A percentile compares a stretch with the other conserved stretches of the same genome.
These are phyloP conservation scores for Telopea speciosissima DNA, from an alignment of 177 flowering plant genomes.

Conservation along the genomic window DNA sequence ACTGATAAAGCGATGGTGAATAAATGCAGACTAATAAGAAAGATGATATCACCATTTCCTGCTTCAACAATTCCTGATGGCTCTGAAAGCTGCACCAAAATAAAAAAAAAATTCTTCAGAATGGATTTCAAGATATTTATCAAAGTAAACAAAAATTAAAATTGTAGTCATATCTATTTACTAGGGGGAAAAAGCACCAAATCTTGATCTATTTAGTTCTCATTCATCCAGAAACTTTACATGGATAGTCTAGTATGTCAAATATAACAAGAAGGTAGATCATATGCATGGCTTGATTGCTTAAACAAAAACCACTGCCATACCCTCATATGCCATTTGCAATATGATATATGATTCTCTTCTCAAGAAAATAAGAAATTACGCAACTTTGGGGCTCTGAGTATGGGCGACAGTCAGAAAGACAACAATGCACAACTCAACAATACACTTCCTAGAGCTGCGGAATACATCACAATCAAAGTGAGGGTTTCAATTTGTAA, in stretches of 20 bases:
- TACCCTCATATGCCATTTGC: not conserved
- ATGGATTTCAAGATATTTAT: not conserved
- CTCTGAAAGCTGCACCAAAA: constrained; percentile 78
- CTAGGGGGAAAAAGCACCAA: not conserved
- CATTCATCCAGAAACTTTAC: not conserved
- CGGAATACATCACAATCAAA: not conserved
- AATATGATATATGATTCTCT: not conserved
- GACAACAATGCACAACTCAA: not conserved
- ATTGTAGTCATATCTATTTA: not conserved
- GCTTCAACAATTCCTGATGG: constrained; percentile 78
- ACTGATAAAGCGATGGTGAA: not conserved
- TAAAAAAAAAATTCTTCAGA: constrained; percentile 11
- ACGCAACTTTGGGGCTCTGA: not conserved
- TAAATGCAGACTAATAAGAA: not conserved
- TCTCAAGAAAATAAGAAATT: not conserved
- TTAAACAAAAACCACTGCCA: not conserved
- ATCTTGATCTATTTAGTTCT: not conserved
- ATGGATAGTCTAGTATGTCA: not conserved
- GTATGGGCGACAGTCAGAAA: not conserved
- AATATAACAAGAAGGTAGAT: not conserved
- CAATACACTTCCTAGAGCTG: not conserved
- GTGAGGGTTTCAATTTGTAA: not conserved
- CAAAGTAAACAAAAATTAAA: not conserved
- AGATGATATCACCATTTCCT: constrained; percentile 52
- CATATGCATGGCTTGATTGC: not conserved